phyloP scores from a whole-genome alignment of 169 alveolate species.

The Eimeria falciformis region DNA sequence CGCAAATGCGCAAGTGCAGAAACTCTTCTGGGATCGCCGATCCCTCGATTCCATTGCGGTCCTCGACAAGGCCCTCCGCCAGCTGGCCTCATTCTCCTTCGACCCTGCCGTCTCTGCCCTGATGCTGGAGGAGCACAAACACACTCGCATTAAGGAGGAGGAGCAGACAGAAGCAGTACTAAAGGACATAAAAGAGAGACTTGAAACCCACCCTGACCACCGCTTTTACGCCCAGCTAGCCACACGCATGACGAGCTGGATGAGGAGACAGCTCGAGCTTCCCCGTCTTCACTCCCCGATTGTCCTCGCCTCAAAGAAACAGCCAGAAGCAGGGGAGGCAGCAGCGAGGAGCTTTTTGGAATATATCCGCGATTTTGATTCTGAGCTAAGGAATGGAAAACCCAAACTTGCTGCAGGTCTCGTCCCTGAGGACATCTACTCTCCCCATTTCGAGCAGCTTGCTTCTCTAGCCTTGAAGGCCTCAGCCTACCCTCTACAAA shows the following conservation, averaged over 20 bases:
- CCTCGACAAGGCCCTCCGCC: not conserved
- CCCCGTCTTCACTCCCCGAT: not conserved
- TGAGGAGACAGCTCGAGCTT: not conserved
- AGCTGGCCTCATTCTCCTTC: not conserved
- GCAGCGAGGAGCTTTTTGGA: not conserved
- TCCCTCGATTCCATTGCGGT: not conserved
- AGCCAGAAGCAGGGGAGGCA: not conserved
- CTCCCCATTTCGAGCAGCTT: not conserved
- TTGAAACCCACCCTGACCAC: not conserved
- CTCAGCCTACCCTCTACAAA: not conserved
- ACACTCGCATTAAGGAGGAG: not conserved
- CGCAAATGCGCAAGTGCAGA: not conserved
- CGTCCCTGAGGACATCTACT: not conserved
- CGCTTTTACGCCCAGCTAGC: not conserved
- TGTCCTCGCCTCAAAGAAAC: not conserved
- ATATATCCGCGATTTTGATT: not conserved
- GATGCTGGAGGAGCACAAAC: not conserved
- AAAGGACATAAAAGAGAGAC: not conserved
- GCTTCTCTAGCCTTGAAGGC: not conserved
- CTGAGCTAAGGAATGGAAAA: not conserved
- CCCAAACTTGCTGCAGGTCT: not conserved
- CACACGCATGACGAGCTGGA: not conserved
- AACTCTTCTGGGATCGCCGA: not conserved
- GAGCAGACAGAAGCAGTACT: not conserved
- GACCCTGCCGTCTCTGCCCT: not conserved